phyloP scores from a whole-genome alignment of 345 rosid genomes.

The Eutrema heterophyllum region DNA sequence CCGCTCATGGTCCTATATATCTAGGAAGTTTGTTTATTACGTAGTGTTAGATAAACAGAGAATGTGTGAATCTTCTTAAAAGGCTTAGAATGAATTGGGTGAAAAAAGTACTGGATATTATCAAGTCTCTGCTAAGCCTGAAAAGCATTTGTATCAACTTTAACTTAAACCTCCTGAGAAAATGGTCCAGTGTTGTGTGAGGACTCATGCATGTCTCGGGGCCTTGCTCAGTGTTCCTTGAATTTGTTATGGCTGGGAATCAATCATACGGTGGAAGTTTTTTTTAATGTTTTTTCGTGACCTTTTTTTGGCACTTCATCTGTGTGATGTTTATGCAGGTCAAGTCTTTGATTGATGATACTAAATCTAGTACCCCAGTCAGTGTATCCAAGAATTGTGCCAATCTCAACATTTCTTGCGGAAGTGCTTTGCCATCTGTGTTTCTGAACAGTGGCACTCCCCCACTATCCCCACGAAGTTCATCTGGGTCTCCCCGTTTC shows the following conservation, averaged over 20 bases:
- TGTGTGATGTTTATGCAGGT: constrained; percentile 41
- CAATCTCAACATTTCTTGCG: constrained; percentile 36
- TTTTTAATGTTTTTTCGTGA: not conserved
- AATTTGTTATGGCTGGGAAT: not conserved
- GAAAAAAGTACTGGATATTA: not conserved
- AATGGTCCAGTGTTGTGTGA: not conserved
- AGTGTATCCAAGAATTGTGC: constrained; percentile 45
- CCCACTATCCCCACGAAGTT: constrained; percentile 84
- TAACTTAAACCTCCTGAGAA: not conserved
- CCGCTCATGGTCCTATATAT: not conserved
- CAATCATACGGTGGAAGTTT: not conserved
- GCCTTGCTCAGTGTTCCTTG: not conserved
- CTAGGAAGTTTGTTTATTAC: not conserved
- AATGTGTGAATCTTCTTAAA: not conserved
- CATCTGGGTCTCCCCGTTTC: constrained; percentile 68
- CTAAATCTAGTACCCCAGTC: constrained; percentile 52
- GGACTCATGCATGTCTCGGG: not conserved
- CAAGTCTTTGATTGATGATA: constrained; percentile 68
- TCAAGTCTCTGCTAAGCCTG: not conserved
- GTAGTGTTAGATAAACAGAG: not conserved
- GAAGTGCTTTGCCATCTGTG: constrained; percentile 61
- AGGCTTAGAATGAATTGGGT: not conserved
- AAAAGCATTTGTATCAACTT: not conserved
- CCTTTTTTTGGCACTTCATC: not conserved
- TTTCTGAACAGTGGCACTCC: constrained; percentile 79